These are phyloP conservation scores for Colletotrichum tofieldiae DNA, from an alignment of 2,329 filamentous ascomycete species.

Conservation along the genomic window DNA sequence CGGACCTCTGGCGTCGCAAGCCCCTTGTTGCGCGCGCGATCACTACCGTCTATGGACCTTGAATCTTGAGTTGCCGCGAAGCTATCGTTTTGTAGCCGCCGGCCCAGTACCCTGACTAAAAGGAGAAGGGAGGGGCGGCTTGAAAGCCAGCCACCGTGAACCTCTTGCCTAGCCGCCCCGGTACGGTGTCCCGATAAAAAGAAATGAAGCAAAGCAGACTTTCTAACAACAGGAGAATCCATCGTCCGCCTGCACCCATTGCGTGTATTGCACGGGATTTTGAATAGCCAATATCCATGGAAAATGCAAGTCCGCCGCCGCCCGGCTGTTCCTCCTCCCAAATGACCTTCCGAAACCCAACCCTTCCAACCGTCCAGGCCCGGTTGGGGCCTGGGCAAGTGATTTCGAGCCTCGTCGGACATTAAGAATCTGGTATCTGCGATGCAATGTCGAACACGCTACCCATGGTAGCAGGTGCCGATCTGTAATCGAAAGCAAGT, in stretches of 20 bases:
- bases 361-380: not conserved
- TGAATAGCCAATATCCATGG: not conserved
- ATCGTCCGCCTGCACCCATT: conserved; percentile 21
- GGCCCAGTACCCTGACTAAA: not conserved
- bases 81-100: conserved; percentile 3
- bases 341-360: conserved; percentile 18
- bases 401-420: conserved; percentile 18
- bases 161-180: not conserved
- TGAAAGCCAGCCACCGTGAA: not conserved
- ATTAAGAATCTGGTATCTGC: conserved; percentile 31
- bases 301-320: conserved; percentile 21
- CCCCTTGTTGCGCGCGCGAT: not conserved
- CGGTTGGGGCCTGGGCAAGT: not conserved
- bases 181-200: not conserved
- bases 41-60: conserved; percentile 26
- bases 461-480: conserved; percentile 42
- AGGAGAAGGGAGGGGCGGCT: conserved; percentile 3
- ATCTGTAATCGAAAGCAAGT: conserved; percentile 31
- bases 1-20: conserved; percentile 6
- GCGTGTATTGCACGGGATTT: conserved; percentile 16
- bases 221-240: not conserved
- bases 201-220: conserved; percentile 21
- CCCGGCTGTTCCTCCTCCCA: not conserved
- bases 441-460: conserved; percentile 33
- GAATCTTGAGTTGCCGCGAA: conserved; percentile 7